Base-by-base conservation (phyloP, 257 asterid genomes). In the Solanum tarijense region DNA sequence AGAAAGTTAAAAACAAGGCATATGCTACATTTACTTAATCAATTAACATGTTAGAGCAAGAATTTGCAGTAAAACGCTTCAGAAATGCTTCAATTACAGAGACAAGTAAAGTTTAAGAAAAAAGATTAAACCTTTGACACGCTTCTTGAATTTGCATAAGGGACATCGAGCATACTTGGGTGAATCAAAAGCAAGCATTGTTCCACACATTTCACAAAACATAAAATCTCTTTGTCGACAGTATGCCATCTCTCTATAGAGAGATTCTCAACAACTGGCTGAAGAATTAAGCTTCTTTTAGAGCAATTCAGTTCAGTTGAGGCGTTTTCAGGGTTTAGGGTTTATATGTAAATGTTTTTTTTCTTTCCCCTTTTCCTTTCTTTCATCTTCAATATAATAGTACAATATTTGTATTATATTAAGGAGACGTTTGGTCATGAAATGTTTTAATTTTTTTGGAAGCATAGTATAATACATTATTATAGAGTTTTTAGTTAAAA, bases 181-280 rank as follows among this genome's bases (percentile, higher is more conserved):
- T 32, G 93, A 84, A 16, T 90, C 88, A 86, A 93, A 92, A 9
- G 93, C 84, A 65, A 96, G 86, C 95, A 95, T 88, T 7, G 96
- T 89, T 83, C 97, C 98, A 87, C 98, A 95, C 84, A 90, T 43
- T 74, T 90, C 92, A 89, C 98, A 96, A 93, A 95, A 96, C 98
- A 95, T 93, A 91, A 94, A 96, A 87, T 96, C 99, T n/a, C 98
- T 93, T 88, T 92, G 94, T 78, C 83, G 94, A 71, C 93, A 74
- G 89, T 93, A 92, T 7, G 92, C 95, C 89, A 92, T 73, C 92
- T 25, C 35, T 39, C 12, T 32, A 0, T 38, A 21, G 34, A 18
- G 1, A 18, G 18, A 66, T 25, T 25, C 0, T 7, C 6, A 38
- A n/a, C 5, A 36, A 38, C 16, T 14, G 84, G 5, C 29, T 76